A percentile compares a stretch with the other conserved stretches of the same genome.
Evolutionary conservation across 768 basidiomycete genomes (phyloP).

Genomic region (Auricularia heimuer): DNA sequence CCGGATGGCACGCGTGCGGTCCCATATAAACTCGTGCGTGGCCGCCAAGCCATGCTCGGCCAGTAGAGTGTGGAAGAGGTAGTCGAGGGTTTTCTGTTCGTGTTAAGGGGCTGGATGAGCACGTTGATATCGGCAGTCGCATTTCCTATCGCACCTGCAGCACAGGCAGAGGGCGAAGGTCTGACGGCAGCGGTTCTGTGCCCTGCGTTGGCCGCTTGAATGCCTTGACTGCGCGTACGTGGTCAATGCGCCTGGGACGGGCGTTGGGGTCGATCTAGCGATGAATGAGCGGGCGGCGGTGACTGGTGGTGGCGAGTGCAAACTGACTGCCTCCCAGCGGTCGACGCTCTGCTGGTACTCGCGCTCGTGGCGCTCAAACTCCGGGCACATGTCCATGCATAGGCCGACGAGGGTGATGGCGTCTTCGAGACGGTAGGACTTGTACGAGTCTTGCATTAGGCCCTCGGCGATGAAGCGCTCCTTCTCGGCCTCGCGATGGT

Average conservation of each 20-base stretch:
- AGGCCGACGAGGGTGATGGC: slow-evolving; percentile 92
- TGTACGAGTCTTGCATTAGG: slow-evolving; percentile 78
- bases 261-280: slow-evolving; percentile 34
- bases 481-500: slow-evolving; percentile 50
- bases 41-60: slow-evolving; percentile 56
- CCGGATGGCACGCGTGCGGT: slow-evolving; percentile 80
- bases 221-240: slow-evolving; percentile 81
- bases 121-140: background rate
- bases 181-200: slow-evolving; percentile 83
- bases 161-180: slow-evolving; percentile 77
- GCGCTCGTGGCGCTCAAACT: slow-evolving; percentile 84
- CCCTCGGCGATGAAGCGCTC: slow-evolving; percentile 71
- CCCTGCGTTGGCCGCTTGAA: slow-evolving; percentile 86
- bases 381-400: slow-evolving; percentile 89
- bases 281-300: background rate
- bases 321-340: slow-evolving; percentile 71
- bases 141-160: slow-evolving; percentile 44
- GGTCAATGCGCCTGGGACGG: slow-evolving; percentile 61
- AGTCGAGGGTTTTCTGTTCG: slow-evolving; percentile 72
- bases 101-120: slow-evolving; percentile 3
- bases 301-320: background rate
- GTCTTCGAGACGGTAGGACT: slow-evolving; percentile 72
- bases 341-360: slow-evolving; percentile 84
- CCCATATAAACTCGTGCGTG: slow-evolving; percentile 78
- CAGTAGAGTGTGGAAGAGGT: slow-evolving; percentile 81